Conservation (phyloP, 257 asterid genomes). For the Salvia miltiorrhiza region DNA sequence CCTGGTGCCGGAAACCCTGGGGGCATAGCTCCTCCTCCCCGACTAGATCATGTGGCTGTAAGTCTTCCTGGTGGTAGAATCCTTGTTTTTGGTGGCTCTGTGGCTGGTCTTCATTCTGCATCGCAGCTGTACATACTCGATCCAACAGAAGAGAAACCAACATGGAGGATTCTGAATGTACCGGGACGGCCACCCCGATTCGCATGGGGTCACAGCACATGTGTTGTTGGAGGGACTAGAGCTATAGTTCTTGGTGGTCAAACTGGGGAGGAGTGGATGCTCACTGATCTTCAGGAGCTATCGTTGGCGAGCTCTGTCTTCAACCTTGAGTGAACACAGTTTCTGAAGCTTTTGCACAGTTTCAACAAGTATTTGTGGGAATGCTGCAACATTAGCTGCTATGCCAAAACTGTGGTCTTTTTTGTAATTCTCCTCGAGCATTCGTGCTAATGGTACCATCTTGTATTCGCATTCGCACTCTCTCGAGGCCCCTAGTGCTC, state of each 20-base stretch:
- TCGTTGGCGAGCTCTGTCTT: constrained; percentile 66
- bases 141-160: constrained; percentile 94
- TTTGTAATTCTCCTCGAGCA: constrained; percentile 26
- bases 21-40: constrained; percentile 93
- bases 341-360: constrained; percentile 14
- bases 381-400: background rate
- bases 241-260: constrained; percentile 92
- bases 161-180: constrained; percentile 89
- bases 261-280: constrained; percentile 98
- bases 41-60: constrained; percentile 95
- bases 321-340: constrained; percentile 9
- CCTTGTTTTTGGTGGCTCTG: constrained; percentile 86
- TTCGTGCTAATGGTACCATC: constrained; percentile 25
- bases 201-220: constrained; percentile 95
- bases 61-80: constrained; percentile 91
- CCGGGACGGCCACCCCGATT: constrained; percentile 86
- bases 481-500: constrained; percentile 35
- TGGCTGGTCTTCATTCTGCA: constrained; percentile 96
- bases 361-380: background rate
- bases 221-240: constrained; percentile 90
- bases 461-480: constrained; percentile 28
- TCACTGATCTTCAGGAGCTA: constrained; percentile 79
- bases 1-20: constrained; percentile 97
- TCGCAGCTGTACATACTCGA: constrained; percentile 90
- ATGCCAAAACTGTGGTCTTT: constrained; percentile 12